Evolutionary conservation across 768 basidiomycete genomes (phyloP).

Genomic region (Chalciporus pseudorubinellus): DNA sequence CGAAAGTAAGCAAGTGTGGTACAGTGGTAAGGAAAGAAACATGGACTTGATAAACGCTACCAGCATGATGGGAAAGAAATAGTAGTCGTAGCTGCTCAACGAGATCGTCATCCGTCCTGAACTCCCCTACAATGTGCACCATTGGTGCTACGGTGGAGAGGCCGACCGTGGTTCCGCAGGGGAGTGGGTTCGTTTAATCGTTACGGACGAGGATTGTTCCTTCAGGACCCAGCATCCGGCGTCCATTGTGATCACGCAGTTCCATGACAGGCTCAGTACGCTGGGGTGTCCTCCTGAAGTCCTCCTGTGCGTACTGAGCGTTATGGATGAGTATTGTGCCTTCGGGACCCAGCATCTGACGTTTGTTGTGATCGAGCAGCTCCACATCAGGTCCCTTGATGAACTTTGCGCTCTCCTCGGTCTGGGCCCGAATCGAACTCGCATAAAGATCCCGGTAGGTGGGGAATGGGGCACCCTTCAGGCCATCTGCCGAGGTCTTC

Average conservation of each 20-base stretch:
- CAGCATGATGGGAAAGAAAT: no score
- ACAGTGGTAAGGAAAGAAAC: neutral
- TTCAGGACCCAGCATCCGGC: neutral
- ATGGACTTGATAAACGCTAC: neutral
- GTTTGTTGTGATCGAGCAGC: conserved; percentile 16
- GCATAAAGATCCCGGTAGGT: conserved; percentile 18
- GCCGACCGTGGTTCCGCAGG: neutral
- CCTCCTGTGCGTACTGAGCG: neutral
- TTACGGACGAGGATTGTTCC: conserved; percentile 13
- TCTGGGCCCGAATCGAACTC: conserved; percentile 8
- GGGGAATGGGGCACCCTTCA: conserved; percentile 12
- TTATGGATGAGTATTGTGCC: conserved; percentile 10
- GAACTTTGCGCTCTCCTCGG: neutral
- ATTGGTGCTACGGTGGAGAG: conserved; percentile 5
- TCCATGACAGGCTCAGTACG: neutral
- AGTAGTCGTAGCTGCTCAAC: no score
- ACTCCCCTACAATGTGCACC: neutral
- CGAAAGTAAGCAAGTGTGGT: conserved; percentile 2
- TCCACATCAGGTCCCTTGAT: conserved; percentile 23
- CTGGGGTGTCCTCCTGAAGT: neutral
- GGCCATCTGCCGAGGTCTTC: neutral
- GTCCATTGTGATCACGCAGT: neutral
- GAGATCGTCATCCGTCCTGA: no score
- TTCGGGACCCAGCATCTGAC: conserved; percentile 20
- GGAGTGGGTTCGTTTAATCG: neutral